Base-by-base conservation (phyloP, 257 asterid species). In the Solanum okadae region DNA sequence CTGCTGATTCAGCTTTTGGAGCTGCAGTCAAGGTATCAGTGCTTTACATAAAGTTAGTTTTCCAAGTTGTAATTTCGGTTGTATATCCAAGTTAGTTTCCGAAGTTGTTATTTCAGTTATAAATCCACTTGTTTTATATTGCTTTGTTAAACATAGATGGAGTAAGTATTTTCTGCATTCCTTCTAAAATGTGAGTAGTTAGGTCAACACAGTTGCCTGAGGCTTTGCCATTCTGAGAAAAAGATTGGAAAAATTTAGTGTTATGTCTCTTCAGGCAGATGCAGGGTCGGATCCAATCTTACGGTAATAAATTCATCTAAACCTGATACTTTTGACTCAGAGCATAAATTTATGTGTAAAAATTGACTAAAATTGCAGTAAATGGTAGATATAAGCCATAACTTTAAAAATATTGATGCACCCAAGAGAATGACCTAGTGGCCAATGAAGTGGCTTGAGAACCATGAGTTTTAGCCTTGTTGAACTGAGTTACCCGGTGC, bases 1-100 rank as follows among this genome's bases (percentile, higher is more conserved):
- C 89, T 90, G 95, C 96, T 86, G 99, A 97, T 89, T 97, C 99
- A 73, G 94, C 99, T 46, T 94, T 96, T 89, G 96, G 99, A 72
- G 99, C 99, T 90, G 99, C 99, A 67, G 93, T 94, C 85, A 93
- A 96, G 99, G 99, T 94, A 93, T 86, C 89, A 65, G 44, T 40
- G 44, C 87, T 71, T 38, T 56, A 31, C 38, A 12, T 61, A 59
- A 79, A 44, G 44, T 82, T 82, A 49, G 40, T 18, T 49, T 49
- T 27, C 86, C 70, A 46, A 46, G 68, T 29, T 46, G 27, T 81
- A 15, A 44, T 81, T 27, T 46, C 42, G 33, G 33, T 42, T 33
- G 29, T 18, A 44, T n/a, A 14, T 42, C 65, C 65, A 42, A 25
- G 20, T 81, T 81, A 18, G 27, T 10, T 49, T 49, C 20, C 31